Evolutionary conservation across 768 basidiomycete species (phyloP), one percentile per base, ranked within the genome.

Genomic region (Suillus bovinus): DNA sequence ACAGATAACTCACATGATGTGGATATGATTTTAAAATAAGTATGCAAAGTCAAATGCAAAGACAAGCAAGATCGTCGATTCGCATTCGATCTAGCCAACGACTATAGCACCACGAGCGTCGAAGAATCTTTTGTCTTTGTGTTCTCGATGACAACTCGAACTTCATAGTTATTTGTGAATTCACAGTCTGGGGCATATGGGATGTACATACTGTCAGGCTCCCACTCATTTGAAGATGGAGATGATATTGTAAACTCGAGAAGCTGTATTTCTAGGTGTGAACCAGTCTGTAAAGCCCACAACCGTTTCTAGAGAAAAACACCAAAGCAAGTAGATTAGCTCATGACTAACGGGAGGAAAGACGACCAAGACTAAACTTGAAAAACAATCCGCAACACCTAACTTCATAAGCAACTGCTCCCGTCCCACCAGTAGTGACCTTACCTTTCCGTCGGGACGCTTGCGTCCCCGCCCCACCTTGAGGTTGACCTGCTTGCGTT

Each of bases 1-100:
- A 65, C 58, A 63, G 61, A 62, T 65, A n/a, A n/a, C n/a, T n/a
- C n/a, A 65, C 64, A 65, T 44, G 44, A 39, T n/a, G 47, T 39
- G 29, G 60, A 58, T 57, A 59, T 46, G 56, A 61, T 34, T 7
- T 34, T 63, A 63, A 42, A 63, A 63, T 65, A 63, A 59, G 47
- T 50, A 29, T 29, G 20, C 62, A n/a, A 38, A 24, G 20, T 27
- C 24, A 22, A 24, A 42, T 31, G 49, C 34, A 53, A 63, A 42
- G 36, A 27, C 47, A 33, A 36, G 44, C 24, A 61, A 61, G 29
- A 36, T 27, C 6, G 60, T 53, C 29, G 10, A 38, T 34, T 67
- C 62, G 52, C 42, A 44, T 49, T 39, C 10, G 36, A 59, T 74
- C 65, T n/a, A n/a, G n/a, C n/a, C n/a, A n/a, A n/a, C n/a, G n/a